A percentile compares a stretch with the other conserved stretches of the same genome.
phyloP scores from a whole-genome alignment of 2,329 filamentous ascomycete species.

The Colletotrichum cordylinicola region DNA sequence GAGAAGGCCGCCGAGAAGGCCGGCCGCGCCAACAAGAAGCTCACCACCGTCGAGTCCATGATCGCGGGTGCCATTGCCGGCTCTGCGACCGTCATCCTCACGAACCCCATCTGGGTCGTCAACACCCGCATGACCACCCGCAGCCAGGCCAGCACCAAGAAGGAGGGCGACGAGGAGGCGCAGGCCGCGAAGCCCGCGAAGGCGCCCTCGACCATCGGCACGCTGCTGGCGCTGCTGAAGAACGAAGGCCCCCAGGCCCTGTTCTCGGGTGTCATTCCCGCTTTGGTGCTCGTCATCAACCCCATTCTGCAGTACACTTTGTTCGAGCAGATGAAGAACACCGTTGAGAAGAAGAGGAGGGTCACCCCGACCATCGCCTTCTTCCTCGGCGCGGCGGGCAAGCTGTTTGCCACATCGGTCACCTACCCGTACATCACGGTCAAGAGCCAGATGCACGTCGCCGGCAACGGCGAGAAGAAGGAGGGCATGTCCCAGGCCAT shows the following conservation, averaged over 20 bases:
- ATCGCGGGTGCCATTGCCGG: slow-evolving; percentile 93
- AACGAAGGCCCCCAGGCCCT: slow-evolving; percentile 86
- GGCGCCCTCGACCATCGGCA: slow-evolving; percentile 77
- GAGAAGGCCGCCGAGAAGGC: slow-evolving; percentile 76
- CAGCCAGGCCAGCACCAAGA: slow-evolving; percentile 46
- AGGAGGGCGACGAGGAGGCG: slow-evolving; percentile 42
- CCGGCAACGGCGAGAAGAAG: slow-evolving; percentile 75
- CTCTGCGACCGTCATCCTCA: slow-evolving; percentile 91
- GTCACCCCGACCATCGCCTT: slow-evolving; percentile 90
- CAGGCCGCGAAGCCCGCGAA: slow-evolving; percentile 50
- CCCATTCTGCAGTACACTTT: slow-evolving; percentile 98
- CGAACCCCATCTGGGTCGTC: slow-evolving; percentile 99
- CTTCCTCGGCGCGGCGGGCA: slow-evolving; percentile 88
- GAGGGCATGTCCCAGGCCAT: slow-evolving; percentile 83
- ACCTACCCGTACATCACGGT: slow-evolving; percentile 99
- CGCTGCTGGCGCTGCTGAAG: slow-evolving; percentile 78
- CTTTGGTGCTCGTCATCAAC: slow-evolving; percentile 94
- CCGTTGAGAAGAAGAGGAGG: slow-evolving; percentile 73
- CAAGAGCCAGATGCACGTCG: slow-evolving; percentile 97
- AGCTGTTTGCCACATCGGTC: slow-evolving; percentile 90
- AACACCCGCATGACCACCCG: slow-evolving; percentile 98
- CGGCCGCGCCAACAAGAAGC: slow-evolving; percentile 77
- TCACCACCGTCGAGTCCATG: slow-evolving; percentile 94
- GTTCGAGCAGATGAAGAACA: slow-evolving; percentile 97
- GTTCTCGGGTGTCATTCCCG: slow-evolving; percentile 91